A percentile compares a stretch with the other conserved stretches of the same genome.
phyloP scores from a whole-genome alignment of 2,329 filamentous ascomycete species.

The Malbranchea zuffiana region DNA sequence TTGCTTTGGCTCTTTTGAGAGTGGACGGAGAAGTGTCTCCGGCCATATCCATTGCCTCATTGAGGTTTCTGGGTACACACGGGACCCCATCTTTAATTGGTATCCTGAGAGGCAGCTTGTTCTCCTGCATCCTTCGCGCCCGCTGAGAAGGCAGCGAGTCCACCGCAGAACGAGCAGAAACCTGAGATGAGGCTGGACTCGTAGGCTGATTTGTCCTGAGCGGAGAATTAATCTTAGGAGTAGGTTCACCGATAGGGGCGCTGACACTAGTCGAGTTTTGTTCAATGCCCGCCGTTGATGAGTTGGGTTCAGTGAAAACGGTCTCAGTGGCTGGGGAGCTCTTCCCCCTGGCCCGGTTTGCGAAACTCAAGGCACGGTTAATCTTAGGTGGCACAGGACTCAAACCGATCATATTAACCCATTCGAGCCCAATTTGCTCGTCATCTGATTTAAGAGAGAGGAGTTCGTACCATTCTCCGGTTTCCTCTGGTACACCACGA shows the following conservation, averaged over 20 bases:
- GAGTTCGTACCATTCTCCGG: constrained; percentile 69
- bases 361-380: constrained; percentile 44
- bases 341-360: constrained; percentile 32
- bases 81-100: constrained; percentile 2
- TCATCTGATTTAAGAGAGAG: constrained; percentile 66
- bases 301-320: constrained; percentile 5
- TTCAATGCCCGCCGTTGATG: constrained; percentile 17
- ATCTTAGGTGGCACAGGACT: constrained; percentile 52
- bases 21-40: constrained; percentile 24
- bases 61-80: constrained; percentile 12
- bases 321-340: constrained; percentile 13
- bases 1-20: constrained; percentile 33
- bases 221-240: not conserved
- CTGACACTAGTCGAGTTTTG: constrained; percentile 46
- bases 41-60: constrained; percentile 17
- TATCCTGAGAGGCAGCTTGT: constrained; percentile 2
- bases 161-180: not conserved
- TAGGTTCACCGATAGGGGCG: constrained; percentile 48
- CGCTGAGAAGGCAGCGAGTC: not conserved
- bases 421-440: constrained; percentile 69
- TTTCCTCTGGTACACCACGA: constrained; percentile 53
- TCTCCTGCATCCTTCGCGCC: not conserved
- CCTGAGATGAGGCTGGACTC: not conserved
- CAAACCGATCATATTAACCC: constrained; percentile 73
- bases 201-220: not conserved